These are phyloP conservation scores for Pleurotus djamor DNA, from an alignment of 768 basidiomycete species.

Conservation along the genomic window DNA sequence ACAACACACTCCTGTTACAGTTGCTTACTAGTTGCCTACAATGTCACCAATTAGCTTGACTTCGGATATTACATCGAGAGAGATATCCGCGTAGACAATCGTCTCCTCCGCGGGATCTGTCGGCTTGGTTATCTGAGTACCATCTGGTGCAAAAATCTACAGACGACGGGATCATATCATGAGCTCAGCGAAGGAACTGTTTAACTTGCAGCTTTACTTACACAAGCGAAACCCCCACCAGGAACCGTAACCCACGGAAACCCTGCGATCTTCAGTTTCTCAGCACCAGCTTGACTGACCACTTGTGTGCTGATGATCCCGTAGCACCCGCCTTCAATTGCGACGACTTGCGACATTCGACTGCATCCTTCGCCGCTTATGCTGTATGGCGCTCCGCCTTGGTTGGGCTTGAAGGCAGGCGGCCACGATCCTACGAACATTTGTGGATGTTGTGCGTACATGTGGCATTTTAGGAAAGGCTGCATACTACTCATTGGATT, in stretches of 20 bases:
- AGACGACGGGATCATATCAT: too few relatives aligned
- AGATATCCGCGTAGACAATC: conserved; percentile 24
- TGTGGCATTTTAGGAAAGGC: conserved; percentile 26
- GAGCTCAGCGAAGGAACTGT: too few relatives aligned
- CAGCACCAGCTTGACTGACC: conserved; percentile 21
- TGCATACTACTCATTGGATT: conserved; percentile 2
- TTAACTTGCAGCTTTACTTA: not conserved
- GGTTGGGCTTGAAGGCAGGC: conserved; percentile 21
- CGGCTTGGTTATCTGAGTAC: conserved; percentile 17
- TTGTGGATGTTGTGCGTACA: conserved; percentile 26
- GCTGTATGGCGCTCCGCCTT: conserved; percentile 22
- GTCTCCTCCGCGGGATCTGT: conserved; percentile 18
- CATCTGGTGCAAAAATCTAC: conserved; percentile 27
- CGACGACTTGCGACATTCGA: conserved; percentile 24
- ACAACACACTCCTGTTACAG: not conserved
- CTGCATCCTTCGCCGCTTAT: conserved; percentile 23
- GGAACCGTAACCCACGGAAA: conserved; percentile 26
- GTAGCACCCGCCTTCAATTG: conserved; percentile 26
- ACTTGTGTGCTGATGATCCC: conserved; percentile 24
- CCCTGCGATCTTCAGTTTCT: conserved; percentile 22
- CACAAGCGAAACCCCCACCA: conserved; percentile 21
- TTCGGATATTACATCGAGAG: conserved; percentile 23
- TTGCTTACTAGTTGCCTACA: conserved; percentile 21
- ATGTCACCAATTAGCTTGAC: conserved; percentile 23
- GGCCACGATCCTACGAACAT: conserved; percentile 28